Evolutionary conservation across 495 filamentous ascomycete genomes (phyloP).

Genomic region (Tuber melanosporum): DNA sequence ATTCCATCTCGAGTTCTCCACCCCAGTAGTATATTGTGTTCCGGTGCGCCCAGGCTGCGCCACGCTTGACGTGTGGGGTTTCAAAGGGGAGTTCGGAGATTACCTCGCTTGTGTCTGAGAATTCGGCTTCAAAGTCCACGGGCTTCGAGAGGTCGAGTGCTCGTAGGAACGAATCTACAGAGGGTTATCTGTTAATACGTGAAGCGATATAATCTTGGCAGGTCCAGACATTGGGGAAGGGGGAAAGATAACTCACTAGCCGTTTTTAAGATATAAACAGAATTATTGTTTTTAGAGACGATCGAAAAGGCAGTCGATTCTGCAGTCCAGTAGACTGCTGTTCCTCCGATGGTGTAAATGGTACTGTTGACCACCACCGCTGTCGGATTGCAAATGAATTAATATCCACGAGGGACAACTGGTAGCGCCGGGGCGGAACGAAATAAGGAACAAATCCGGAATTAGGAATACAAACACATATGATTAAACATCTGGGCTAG

Average conservation of each 20-base stretch:
- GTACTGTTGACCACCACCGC: background rate
- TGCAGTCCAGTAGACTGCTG: background rate
- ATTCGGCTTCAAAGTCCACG: background rate
- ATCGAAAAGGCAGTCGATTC: background rate
- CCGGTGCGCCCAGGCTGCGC: background rate
- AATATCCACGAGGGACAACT: background rate
- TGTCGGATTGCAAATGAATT: background rate
- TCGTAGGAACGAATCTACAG: background rate
- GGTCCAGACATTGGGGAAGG: background rate
- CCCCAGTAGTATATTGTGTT: conserved; percentile 3
- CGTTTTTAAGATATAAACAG: background rate
- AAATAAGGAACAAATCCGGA: background rate
- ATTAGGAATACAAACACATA: background rate
- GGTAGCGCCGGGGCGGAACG: background rate
- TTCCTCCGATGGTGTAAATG: background rate
- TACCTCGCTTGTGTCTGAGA: no score
- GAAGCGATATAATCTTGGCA: background rate
- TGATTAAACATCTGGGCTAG: background rate
- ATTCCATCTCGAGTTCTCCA: background rate
- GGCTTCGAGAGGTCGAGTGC: background rate
- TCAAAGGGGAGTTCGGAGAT: no score
- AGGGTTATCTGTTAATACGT: background rate
- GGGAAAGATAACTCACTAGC: background rate
- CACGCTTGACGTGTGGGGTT: background rate
- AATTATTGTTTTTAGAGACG: background rate